phyloP scores from a whole-genome alignment of 257 asterid species.

The Solanum virginianum region DNA sequence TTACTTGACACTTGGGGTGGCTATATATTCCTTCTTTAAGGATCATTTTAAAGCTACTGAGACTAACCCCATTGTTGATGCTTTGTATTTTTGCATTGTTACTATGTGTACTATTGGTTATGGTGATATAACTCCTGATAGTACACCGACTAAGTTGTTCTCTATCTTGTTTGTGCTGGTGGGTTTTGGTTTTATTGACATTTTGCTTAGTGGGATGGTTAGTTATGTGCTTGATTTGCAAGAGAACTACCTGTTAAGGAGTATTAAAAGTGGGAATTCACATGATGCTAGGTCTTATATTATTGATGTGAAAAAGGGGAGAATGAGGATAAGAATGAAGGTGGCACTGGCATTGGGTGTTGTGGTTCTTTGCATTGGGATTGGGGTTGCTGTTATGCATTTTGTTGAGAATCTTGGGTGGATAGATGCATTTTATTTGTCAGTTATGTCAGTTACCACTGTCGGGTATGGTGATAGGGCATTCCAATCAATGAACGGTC shows the following conservation, averaged over 20 bases:
- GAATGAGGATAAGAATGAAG: conserved; percentile 95
- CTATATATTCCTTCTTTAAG: conserved; percentile 46
- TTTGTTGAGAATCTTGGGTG: conserved; percentile 64
- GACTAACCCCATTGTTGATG: conserved; percentile 88
- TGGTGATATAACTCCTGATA: conserved; percentile 87
- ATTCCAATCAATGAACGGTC: conserved; percentile 57
- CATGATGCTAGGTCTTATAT: conserved; percentile 57
- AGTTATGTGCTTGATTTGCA: conserved; percentile 87
- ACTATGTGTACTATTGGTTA: conserved; percentile 98
- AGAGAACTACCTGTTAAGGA: conserved; percentile 67
- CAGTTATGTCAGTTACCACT: conserved; percentile 95
- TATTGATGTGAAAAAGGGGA: conserved; percentile 89
- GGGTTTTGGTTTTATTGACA: conserved; percentile 89
- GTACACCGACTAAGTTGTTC: conserved; percentile 54
- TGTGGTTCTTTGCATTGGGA: conserved; percentile 76
- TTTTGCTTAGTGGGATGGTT: conserved; percentile 81
- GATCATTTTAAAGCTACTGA: conserved; percentile 47
- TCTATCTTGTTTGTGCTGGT: conserved; percentile 80
- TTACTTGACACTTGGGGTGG: conserved; percentile 68
- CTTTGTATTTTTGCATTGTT: conserved; percentile 83
- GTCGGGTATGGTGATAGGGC: conserved; percentile 98
- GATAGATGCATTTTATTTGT: conserved; percentile 74
- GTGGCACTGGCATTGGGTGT: conserved; percentile 83
- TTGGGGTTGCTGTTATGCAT: conserved; percentile 74
- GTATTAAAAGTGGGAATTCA: conserved; percentile 37